Percentiles rank a stretch among this genome's conserved stretches.
phyloP scores from a whole-genome alignment of 768 basidiomycete species.

The Cystobasidiopsis lactophilus region DNA sequence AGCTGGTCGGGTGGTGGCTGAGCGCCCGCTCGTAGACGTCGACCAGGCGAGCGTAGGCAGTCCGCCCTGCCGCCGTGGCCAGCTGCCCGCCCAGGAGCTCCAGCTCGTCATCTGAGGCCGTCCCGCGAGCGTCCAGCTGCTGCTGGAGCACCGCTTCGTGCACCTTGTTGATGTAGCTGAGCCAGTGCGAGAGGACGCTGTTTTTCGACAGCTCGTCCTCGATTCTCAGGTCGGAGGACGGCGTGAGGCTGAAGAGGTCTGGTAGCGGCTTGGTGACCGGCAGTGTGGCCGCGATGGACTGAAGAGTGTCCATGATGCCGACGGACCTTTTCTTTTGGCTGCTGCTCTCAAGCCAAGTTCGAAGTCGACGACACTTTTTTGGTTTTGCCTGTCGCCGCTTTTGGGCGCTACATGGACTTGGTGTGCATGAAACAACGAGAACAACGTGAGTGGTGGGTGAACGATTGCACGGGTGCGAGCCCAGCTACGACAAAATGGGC shows the following conservation, averaged over 20 bases:
- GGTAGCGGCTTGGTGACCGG: not conserved
- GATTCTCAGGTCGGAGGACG: not conserved
- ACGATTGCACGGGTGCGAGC: too few relatives aligned
- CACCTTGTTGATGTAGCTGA: slow-evolving; percentile 55
- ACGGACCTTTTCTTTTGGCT: too few relatives aligned
- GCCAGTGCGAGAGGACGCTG: slow-evolving; percentile 75
- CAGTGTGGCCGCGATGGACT: not conserved
- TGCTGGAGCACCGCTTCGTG: slow-evolving; percentile 39
- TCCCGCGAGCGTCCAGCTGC: slow-evolving; percentile 13
- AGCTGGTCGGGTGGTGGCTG: slow-evolving; percentile 61
- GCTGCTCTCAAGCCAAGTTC: too few relatives aligned
- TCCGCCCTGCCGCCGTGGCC: slow-evolving; percentile 45
- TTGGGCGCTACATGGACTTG: too few relatives aligned
- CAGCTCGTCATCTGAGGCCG: slow-evolving; percentile 27
- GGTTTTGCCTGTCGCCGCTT: too few relatives aligned
- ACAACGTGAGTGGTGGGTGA: too few relatives aligned
- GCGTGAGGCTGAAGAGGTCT: not conserved
- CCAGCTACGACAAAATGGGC: too few relatives aligned
- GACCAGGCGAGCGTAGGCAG: slow-evolving; percentile 57
- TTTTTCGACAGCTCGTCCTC: not conserved
- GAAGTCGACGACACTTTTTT: too few relatives aligned
- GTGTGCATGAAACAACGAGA: too few relatives aligned
- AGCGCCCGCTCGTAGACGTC: slow-evolving; percentile 90
- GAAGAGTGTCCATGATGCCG: not conserved
- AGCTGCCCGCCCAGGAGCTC: slow-evolving; percentile 50